Percentiles rank a stretch among this genome's conserved stretches.
Evolutionary conservation across 83 land plant genomes (phyloP).

Genomic region (Diphasiastrum complanatum): DNA sequence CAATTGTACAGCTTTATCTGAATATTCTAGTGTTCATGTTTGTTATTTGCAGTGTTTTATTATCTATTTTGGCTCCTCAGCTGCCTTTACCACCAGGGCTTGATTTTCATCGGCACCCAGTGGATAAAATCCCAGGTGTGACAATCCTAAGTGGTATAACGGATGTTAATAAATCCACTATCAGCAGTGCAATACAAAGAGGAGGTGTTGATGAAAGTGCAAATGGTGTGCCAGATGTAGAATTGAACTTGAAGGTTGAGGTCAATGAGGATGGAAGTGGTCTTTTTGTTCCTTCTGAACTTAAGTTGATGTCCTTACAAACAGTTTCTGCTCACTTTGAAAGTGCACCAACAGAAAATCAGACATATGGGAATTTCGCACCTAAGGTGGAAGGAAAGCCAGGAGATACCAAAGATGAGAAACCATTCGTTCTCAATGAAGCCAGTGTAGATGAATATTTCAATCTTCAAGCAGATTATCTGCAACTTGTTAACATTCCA

Average conservation of each 20-base stretch:
- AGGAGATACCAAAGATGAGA: too few relatives aligned
- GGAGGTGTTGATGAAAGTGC: not conserved
- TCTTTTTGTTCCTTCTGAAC: slow-evolving; percentile 68
- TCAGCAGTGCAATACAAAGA: not conserved
- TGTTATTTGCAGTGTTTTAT: slow-evolving; percentile 71
- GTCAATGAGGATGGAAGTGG: slow-evolving; percentile 48
- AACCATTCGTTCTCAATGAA: slow-evolving; percentile 30
- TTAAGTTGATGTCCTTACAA: slow-evolving; percentile 37
- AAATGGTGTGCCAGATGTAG: slow-evolving; percentile 32
- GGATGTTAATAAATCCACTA: not conserved
- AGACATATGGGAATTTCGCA: slow-evolving; percentile 20
- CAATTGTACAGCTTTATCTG: too few relatives aligned
- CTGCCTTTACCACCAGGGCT: slow-evolving; percentile 66
- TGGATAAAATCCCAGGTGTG: slow-evolving; percentile 19
- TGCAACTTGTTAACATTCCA: slow-evolving; percentile 49
- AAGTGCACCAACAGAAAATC: slow-evolving; percentile 29
- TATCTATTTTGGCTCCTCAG: slow-evolving; percentile 75
- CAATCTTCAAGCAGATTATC: slow-evolving; percentile 61
- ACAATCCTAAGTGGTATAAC: not conserved
- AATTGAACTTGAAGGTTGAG: slow-evolving; percentile 42
- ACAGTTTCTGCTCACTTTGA: slow-evolving; percentile 16
- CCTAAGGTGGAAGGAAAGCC: slow-evolving; percentile 10
- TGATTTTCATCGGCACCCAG: slow-evolving; percentile 41
- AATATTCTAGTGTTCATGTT: too few relatives aligned
- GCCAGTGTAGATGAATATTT: slow-evolving; percentile 36